Conservation (phyloP, 768 basidiomycete species). For the Phaffia australis region DNA sequence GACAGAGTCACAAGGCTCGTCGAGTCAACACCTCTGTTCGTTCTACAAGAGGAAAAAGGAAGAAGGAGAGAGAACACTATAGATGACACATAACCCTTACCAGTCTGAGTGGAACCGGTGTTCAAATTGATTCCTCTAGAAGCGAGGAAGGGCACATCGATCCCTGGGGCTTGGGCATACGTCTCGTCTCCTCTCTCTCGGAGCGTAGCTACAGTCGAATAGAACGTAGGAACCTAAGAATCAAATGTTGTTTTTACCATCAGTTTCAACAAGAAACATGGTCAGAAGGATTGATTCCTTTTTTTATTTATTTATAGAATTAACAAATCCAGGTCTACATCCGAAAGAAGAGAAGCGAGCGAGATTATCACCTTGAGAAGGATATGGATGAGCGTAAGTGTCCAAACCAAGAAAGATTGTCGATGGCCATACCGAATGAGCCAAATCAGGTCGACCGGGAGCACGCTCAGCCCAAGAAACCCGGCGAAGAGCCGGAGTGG, state of each 20-base stretch:
- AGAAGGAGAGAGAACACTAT: neutral
- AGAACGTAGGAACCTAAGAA: constrained; percentile 12
- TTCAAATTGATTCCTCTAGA: constrained; percentile 12
- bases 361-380: constrained; percentile 12
- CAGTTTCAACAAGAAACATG: neutral
- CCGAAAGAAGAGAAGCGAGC: neutral
- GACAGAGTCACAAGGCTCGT: neutral
- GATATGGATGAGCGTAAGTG: constrained; percentile 14
- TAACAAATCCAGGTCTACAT: neutral
- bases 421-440: neutral
- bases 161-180: constrained; percentile 7
- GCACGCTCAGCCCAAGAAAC: constrained; percentile 13
- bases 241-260: no score
- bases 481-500: constrained; percentile 18
- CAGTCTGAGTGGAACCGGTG: neutral
- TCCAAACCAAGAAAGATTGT: constrained; percentile 9
- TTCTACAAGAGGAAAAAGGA: neutral
- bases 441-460: constrained; percentile 18
- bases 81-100: neutral
- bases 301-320: neutral
- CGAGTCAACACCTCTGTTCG: neutral
- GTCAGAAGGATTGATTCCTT: neutral
- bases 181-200: constrained; percentile 16
- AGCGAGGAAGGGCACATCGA: constrained; percentile 13
- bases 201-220: constrained; percentile 7